Evolutionary conservation across 2,329 filamentous ascomycete species (phyloP).

Genomic region (Thielaviopsis euricoi): DNA sequence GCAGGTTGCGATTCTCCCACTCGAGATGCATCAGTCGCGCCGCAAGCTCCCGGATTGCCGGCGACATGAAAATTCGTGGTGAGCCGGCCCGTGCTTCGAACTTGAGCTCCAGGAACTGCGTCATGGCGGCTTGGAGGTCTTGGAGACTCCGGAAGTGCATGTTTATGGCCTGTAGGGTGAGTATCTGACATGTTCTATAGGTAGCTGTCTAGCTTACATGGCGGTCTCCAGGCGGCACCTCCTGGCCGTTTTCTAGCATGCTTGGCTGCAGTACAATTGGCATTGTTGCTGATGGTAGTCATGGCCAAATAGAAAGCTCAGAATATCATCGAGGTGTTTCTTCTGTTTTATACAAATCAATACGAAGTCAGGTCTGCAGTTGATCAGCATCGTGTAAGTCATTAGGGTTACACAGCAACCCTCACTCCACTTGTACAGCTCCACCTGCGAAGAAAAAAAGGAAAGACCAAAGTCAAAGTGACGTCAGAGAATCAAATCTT

Average conservation of each 20-base stretch:
- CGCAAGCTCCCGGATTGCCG: background rate
- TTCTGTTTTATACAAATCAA: too few relatives aligned
- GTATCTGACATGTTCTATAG: background rate
- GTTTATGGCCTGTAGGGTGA: background rate
- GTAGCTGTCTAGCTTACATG: background rate
- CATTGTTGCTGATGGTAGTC: constrained; percentile 1
- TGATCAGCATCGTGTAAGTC: background rate
- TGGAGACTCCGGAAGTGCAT: background rate
- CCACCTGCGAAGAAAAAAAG: background rate
- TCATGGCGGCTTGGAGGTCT: background rate
- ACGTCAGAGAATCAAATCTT: background rate
- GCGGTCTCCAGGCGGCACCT: background rate
- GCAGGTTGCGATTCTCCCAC: constrained; percentile 1
- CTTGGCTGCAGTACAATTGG: constrained; percentile 5
- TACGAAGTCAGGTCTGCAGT: background rate
- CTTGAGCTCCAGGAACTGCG: background rate
- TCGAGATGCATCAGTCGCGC: background rate
- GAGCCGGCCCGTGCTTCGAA: background rate
- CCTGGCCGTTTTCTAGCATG: constrained; percentile 4
- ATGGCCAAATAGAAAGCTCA: too few relatives aligned
- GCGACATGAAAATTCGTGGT: background rate
- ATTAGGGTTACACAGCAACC: background rate
- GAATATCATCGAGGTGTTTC: too few relatives aligned
- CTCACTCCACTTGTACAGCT: background rate
- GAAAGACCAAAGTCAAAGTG: background rate